Evolutionary conservation across 495 filamentous ascomycete genomes (phyloP), one percentile per base, ranked within the genome.

Genomic region (Amniculicola lignicola): DNA sequence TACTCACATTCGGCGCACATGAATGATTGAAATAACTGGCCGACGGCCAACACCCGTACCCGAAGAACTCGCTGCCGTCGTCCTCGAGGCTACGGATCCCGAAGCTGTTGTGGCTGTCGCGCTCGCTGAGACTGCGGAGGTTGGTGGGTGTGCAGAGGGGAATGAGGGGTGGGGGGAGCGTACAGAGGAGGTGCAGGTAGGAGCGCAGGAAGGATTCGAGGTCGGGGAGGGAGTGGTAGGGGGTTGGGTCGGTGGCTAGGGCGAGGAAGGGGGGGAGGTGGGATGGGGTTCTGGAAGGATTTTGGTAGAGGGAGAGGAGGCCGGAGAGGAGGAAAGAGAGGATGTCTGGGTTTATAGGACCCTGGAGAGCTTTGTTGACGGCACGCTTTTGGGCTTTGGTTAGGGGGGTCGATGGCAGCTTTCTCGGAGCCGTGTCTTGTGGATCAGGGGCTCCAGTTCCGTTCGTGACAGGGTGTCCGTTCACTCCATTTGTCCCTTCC

Each of bases 11-110:
- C 33, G 70, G 70, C 12, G n/a, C 44, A 46, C 70, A 73, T 1
- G 52, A 61, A 43, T 73, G 70, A 42, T 73, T 73, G 56, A 68
- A 73, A 41, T 66, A 70, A 48, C 63, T 68, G 9, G 69, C 69
- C 3, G 16, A 45, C 6, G 68, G 64, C 58, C 66, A 73, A 18
- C 70, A 44, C 10, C 60, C 69, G 27, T 68, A 73, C 36, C 70
- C 70, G 29, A 72, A 62, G 54, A 67, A 72, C 51, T 73, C 70
- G 9, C 61, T 54, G 24, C 69, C 69, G 31, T 69, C 69, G 36
- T 65, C 64, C 28, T 64, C 62, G n/a, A 65, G 61, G 9, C 54
- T 47, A 6, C 66, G 67, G n/a, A 73, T 63, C 21, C 67, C 67
- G 43, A 73, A 73, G 21, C 53, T 37, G 51, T 73, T 73, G 57